Base-by-base conservation (phyloP, 495 filamentous ascomycete genomes). In the Lasiosphaeria hispida region DNA sequence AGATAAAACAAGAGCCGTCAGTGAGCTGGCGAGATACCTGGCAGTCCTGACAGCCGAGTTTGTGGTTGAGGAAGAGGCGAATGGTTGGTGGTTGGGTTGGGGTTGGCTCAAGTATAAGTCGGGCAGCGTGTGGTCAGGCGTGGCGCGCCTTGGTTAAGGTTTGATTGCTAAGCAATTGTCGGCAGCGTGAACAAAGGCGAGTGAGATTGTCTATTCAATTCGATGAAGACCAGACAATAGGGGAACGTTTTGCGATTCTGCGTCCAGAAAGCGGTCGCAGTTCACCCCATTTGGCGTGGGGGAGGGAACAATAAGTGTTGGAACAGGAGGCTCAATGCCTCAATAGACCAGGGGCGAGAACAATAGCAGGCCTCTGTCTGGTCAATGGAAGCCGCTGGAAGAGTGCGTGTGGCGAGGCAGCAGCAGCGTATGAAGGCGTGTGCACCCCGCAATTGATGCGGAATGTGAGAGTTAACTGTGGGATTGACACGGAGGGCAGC, bases 381-480 rank as follows among this genome's bases (percentile, higher is more conserved):
- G 57, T 58, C 54, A 66, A 63, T 66, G 64, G 64, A 66, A 66
- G 36, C 48, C 15, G 58, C 55, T 63, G 61, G 64, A 66, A 66
- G n/a, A 36, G 41, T 52, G n/a, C 38, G 59, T 5, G 64, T 66
- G 64, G 60, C 64, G 50, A 61, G 50, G 45, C 6, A n/a, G 30
- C 7, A 30, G 14, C 23, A 40, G 49, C 49, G 35, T 35, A 40
- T 36, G 45, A 41, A 13, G 33, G 19, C 35, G 3, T 7, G 23
- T 10, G 23, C 48, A 15, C 49, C 34, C 19, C 51, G 51, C 56
- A 52, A 44, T 58, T 38, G 56, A 37, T 34, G 7, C n/a, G 37
- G 10, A 33, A 39, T 23, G 34, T 48, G 23, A 47, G 49, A 36
- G 7, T 17, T 34, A 38, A 55, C 42, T 13, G 37, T 15, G 13